Conservation (phyloP, 306 rosid genomes). For the Vigna radiata region DNA sequence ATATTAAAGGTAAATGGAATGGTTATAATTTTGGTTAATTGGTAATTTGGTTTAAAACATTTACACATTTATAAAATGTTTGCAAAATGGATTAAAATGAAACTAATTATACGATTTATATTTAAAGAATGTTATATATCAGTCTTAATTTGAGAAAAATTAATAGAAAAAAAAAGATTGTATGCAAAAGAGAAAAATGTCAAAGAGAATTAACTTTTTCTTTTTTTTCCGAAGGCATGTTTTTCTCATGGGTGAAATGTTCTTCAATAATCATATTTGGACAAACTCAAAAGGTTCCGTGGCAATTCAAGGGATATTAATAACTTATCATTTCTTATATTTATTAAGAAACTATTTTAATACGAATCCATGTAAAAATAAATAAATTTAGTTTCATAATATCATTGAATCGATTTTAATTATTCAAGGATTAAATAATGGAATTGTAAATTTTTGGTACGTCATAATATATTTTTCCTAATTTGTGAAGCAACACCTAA, state of each 20-base stretch:
- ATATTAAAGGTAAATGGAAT: background rate
- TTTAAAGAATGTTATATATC: background rate
- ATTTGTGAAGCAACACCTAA: conserved; percentile 38
- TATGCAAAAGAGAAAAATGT: background rate
- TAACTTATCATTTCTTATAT: background rate
- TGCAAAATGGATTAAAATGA: background rate
- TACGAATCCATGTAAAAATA: background rate
- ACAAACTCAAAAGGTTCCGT: background rate
- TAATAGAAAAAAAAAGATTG: background rate
- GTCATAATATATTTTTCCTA: conserved; percentile 4
- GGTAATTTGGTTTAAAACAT: background rate
- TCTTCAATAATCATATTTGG: background rate
- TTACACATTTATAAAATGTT: background rate
- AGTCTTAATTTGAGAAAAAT: background rate
- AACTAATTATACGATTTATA: background rate
- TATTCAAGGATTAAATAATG: background rate
- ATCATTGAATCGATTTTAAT: background rate
- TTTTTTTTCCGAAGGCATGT: background rate
- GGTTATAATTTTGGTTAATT: background rate
- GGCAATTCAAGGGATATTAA: background rate
- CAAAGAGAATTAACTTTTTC: background rate
- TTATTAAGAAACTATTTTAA: background rate
- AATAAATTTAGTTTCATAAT: background rate
- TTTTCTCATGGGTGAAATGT: background rate
- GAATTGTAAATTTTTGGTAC: background rate